Evolutionary conservation across 371 early-diverging fungal genomes (phyloP).

Genomic region (Mortierella sp.): DNA sequence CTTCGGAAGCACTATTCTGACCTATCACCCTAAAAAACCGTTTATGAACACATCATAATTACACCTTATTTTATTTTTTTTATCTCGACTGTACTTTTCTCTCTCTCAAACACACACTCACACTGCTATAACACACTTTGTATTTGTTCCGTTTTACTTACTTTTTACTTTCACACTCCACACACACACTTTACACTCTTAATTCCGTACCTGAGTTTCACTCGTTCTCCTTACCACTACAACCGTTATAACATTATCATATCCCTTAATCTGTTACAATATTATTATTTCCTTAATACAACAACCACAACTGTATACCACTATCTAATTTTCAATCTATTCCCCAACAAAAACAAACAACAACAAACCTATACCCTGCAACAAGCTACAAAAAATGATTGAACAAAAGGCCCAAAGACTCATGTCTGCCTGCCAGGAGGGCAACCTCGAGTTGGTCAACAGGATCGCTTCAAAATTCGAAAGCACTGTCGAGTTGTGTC

Average conservation of each 20-base stretch:
- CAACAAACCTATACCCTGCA: not conserved
- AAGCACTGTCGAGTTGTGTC: constrained; percentile 32
- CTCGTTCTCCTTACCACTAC: too few species aligned
- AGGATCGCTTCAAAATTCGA: constrained; percentile 53
- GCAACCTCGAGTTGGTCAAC: constrained; percentile 45
- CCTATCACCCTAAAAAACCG: not conserved
- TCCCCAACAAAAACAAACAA: not conserved
- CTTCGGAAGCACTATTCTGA: not conserved
- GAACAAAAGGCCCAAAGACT: constrained; percentile 48
- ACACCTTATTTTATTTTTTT: not conserved
- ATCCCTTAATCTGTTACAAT: too few species aligned
- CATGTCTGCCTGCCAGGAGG: constrained; percentile 46
- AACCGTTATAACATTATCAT: too few species aligned
- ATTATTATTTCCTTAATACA: too few species aligned
- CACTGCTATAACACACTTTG: not conserved
- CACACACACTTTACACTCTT: too few species aligned
- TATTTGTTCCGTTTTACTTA: not conserved
- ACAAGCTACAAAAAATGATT: constrained; percentile 22
- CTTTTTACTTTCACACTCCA: too few species aligned
- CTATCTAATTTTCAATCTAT: not conserved
- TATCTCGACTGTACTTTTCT: not conserved
- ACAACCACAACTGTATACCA: not conserved
- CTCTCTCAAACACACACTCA: not conserved
- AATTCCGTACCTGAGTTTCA: too few species aligned
- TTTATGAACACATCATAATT: not conserved